Evolutionary conservation across 164 flowering plant genomes (phyloP).

Genomic region (Liquidambar formosana): DNA sequence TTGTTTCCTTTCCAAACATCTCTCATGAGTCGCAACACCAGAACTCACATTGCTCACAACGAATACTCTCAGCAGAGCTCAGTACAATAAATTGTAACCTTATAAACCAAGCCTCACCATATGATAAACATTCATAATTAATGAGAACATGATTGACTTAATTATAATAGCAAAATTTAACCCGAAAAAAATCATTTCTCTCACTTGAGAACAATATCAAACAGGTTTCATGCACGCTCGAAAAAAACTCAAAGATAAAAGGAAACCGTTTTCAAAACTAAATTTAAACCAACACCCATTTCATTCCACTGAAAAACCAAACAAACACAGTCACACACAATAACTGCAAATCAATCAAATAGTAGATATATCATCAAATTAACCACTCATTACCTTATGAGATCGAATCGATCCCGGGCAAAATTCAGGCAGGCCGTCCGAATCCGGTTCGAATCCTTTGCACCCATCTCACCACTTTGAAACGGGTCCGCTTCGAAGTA

Average conservation of each 20-base stretch:
- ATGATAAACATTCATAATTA: too few species aligned
- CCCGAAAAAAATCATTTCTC: not conserved
- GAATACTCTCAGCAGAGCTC: too few species aligned
- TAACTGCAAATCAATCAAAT: not conserved
- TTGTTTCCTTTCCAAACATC: too few species aligned
- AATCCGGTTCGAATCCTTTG: constrained; percentile 54
- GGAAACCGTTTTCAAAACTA: too few species aligned
- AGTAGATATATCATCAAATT: not conserved
- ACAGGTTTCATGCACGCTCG: constrained; percentile 22
- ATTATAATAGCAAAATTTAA: not conserved
- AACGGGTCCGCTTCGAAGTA: constrained; percentile 52
- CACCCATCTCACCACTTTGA: constrained; percentile 29
- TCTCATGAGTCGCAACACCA: too few species aligned
- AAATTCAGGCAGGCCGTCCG: constrained; percentile 82
- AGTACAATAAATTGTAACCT: too few species aligned
- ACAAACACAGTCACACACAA: not conserved
- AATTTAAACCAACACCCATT: too few species aligned
- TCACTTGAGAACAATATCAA: constrained; percentile 17
- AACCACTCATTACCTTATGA: constrained; percentile 50
- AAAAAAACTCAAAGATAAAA: too few species aligned
- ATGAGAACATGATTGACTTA: too few species aligned
- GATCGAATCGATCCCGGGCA: constrained; percentile 53
- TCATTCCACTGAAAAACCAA: not conserved
- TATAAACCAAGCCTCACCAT: too few species aligned
- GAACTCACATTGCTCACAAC: too few species aligned